phyloP scores from a whole-genome alignment of 2,329 filamentous ascomycete genomes.

The Aspergillus uvarum region DNA sequence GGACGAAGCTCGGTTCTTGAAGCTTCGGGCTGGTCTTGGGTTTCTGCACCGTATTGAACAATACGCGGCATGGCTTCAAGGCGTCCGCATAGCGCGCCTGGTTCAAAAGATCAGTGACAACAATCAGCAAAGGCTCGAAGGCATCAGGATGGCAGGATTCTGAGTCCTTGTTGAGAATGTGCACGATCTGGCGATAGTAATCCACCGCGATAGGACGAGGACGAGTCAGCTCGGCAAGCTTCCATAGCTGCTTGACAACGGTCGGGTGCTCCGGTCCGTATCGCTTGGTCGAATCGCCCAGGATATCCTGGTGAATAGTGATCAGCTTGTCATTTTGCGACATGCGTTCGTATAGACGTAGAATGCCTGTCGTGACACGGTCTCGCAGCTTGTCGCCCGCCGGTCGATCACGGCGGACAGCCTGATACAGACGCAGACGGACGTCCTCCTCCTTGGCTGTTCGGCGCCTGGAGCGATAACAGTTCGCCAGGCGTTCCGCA shows the following conservation, averaged over 20 bases:
- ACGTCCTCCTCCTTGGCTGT: conserved; percentile 38
- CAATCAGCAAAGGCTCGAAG: conserved; percentile 38
- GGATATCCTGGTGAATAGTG: conserved; percentile 37
- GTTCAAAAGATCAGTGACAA: conserved; percentile 39
- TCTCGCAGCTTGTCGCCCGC: conserved; percentile 32
- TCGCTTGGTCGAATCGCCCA: conserved; percentile 36
- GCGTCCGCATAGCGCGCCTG: conserved; percentile 40
- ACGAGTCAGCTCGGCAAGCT: conserved; percentile 36
- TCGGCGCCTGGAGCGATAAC: conserved; percentile 42
- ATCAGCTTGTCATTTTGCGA: conserved; percentile 37
- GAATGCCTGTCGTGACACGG: conserved; percentile 27
- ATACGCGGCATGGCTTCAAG: conserved; percentile 30
- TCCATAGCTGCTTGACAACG: conserved; percentile 39
- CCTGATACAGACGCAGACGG: conserved; percentile 35
- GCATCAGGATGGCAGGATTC: conserved; percentile 37
- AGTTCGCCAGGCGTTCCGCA: conserved; percentile 47
- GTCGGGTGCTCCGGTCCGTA: conserved; percentile 34
- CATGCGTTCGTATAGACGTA: conserved; percentile 31
- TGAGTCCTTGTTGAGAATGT: conserved; percentile 37
- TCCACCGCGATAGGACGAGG: conserved; percentile 36
- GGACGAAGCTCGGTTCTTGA: conserved; percentile 34
- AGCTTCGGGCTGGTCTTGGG: conserved; percentile 34
- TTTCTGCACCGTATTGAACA: conserved; percentile 38
- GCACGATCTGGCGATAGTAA: conserved; percentile 40
- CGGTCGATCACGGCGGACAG: conserved; percentile 27